Percentiles rank a stretch among this genome's conserved stretches.
Conservation (phyloP, 306 rosid species). For the Astragalus membranaceus region DNA sequence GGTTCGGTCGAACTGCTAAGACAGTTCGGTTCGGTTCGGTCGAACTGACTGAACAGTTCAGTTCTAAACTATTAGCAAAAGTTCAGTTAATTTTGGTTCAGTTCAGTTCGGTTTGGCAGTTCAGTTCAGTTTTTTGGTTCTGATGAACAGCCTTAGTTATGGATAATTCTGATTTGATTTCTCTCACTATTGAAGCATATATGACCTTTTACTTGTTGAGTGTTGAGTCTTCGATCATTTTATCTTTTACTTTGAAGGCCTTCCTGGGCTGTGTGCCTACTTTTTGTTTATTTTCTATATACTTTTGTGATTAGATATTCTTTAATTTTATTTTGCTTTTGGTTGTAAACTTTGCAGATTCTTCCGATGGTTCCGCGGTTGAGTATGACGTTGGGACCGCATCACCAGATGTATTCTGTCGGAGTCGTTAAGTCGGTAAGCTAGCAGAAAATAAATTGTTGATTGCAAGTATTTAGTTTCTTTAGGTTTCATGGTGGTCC, state of each 20-base stretch:
- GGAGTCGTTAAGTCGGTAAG: slow-evolving; percentile 73
- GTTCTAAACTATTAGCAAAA: too few relatives aligned
- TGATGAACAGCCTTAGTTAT: too few relatives aligned
- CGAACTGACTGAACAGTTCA: too few relatives aligned
- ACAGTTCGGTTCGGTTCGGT: too few relatives aligned
- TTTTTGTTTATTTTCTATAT: too few relatives aligned
- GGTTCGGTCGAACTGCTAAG: too few relatives aligned
- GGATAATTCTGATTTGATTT: not conserved
- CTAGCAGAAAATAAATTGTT: not conserved
- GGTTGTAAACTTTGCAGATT: slow-evolving; percentile 33
- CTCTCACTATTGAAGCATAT: not conserved
- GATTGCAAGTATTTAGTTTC: not conserved
- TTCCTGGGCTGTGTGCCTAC: too few relatives aligned
- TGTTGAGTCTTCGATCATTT: not conserved
- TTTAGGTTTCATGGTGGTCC: slow-evolving; percentile 9
- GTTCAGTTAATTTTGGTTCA: too few relatives aligned
- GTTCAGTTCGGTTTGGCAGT: too few relatives aligned
- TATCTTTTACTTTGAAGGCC: not conserved
- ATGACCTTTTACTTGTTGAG: not conserved
- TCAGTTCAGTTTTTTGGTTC: too few relatives aligned
- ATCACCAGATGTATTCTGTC: slow-evolving; percentile 57
- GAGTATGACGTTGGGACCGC: slow-evolving; percentile 49
- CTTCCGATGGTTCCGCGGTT: slow-evolving; percentile 65
- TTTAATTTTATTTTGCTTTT: not conserved
- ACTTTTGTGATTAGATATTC: not conserved